Conservation (phyloP, 1,284 basidiomycete genomes). For the Sanghuangporus baumii region DNA sequence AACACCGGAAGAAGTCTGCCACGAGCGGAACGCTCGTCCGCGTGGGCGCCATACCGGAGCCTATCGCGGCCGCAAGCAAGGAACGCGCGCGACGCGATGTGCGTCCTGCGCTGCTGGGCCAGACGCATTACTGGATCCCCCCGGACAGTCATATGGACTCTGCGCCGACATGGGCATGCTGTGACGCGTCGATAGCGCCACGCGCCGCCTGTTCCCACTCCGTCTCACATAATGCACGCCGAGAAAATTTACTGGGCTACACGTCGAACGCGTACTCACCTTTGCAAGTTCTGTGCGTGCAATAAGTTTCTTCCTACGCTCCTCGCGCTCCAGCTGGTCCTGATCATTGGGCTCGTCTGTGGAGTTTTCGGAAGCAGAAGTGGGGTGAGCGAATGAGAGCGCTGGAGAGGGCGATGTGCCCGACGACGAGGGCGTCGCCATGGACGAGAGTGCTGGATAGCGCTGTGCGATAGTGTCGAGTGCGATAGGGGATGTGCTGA, state of each 20-base stretch:
- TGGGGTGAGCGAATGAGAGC: constrained; percentile 48
- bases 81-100: neutral
- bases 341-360: constrained; percentile 29
- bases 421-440: constrained; percentile 73
- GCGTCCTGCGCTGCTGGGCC: neutral
- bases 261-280: constrained; percentile 42
- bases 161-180: neutral
- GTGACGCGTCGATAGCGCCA: constrained; percentile 14
- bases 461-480: neutral
- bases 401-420: constrained; percentile 73
- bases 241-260: constrained; percentile 22
- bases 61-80: constrained; percentile 12
- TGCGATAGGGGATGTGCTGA: neutral
- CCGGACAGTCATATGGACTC: neutral
- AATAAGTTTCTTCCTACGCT: constrained; percentile 63
- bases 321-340: constrained; percentile 44
- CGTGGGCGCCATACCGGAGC: neutral
- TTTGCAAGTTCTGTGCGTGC: constrained; percentile 70
- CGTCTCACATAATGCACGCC: constrained; percentile 40
- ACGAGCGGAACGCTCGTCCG: neutral
- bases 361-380: constrained; percentile 32
- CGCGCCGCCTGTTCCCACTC: constrained; percentile 5
- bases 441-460: constrained; percentile 24
- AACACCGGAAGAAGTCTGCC: neutral
- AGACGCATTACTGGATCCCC: neutral